A percentile compares a stretch with the other conserved stretches of the same genome.
phyloP scores from a whole-genome alignment of 148 eudicot species.

The Spergularia marina region DNA sequence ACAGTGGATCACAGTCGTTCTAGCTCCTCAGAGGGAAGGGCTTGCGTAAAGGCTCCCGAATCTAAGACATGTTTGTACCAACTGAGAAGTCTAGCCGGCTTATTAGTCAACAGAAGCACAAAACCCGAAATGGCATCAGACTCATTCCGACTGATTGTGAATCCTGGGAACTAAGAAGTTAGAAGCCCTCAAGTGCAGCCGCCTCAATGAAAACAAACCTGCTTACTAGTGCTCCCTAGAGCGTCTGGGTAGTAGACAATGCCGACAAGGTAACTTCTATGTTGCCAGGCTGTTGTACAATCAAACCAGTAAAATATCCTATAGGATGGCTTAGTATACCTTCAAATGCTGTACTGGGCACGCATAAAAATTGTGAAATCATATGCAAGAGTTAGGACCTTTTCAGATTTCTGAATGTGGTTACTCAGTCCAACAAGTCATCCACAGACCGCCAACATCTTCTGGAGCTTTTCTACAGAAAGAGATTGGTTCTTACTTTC shows the following conservation, averaged over 20 bases:
- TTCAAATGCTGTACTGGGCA: not conserved
- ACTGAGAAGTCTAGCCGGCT: not conserved
- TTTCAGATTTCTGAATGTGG: not conserved
- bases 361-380: not conserved
- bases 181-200: not conserved
- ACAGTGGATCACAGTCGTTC: no score
- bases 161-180: not conserved
- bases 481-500: slow-evolving; percentile 46
- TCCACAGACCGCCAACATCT: slow-evolving; percentile 20
- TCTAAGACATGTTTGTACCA: not conserved
- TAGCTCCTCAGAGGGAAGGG: no score
- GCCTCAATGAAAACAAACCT: not conserved
- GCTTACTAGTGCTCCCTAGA: not conserved
- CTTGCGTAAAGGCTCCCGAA: no score
- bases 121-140: not conserved
- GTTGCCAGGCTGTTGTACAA: not conserved
- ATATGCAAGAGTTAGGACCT: not conserved
- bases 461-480: slow-evolving; percentile 28
- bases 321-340: not conserved
- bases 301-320: not conserved
- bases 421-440: not conserved
- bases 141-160: not conserved
- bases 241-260: not conserved
- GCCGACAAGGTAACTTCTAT: not conserved
- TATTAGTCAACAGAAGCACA: not conserved